Evolutionary conservation across 768 basidiomycete genomes (phyloP).

Genomic region (Leucogyrophana mollusca): DNA sequence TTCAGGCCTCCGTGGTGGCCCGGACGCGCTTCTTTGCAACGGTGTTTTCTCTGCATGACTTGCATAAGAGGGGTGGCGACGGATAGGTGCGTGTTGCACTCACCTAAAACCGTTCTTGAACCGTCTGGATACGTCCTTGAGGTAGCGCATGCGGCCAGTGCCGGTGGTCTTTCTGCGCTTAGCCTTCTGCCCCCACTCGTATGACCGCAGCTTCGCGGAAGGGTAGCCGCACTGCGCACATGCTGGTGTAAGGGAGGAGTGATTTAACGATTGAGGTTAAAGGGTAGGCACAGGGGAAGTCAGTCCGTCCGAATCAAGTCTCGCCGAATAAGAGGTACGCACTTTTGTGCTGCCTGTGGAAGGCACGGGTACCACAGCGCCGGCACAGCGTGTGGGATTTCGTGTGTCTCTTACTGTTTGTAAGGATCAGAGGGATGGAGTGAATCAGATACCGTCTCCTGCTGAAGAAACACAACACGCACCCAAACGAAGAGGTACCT

Average conservation of each 20-base stretch:
- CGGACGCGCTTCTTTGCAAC: slow-evolving; percentile 83
- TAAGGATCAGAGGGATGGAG: background rate
- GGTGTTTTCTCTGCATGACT: slow-evolving; percentile 75
- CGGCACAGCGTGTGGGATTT: slow-evolving; percentile 97
- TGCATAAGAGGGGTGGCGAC: background rate
- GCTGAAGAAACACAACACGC: slow-evolving; percentile 32
- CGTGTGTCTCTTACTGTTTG: slow-evolving; percentile 87
- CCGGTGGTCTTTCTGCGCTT: slow-evolving; percentile 99
- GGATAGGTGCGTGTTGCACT: slow-evolving; percentile 12
- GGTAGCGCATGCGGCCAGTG: slow-evolving; percentile 91
- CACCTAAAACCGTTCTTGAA: slow-evolving; percentile 99
- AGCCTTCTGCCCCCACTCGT: slow-evolving; percentile 98
- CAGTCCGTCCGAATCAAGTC: background rate
- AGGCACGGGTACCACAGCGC: slow-evolving; percentile 92
- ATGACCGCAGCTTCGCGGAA: slow-evolving; percentile 91
- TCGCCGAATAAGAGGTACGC: slow-evolving; percentile 24
- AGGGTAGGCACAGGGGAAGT: background rate
- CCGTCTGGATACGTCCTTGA: slow-evolving; percentile 88
- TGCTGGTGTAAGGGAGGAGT: slow-evolving; percentile 41
- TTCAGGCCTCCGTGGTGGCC: slow-evolving; percentile 49
- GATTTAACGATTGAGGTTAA: slow-evolving; percentile 4
- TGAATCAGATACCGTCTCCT: background rate
- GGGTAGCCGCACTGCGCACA: slow-evolving; percentile 98
- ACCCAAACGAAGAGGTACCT: slow-evolving; percentile 98
- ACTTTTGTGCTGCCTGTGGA: slow-evolving; percentile 99